phyloP scores from a whole-genome alignment of 2,329 filamentous ascomycete species.

The Aspergillus niger region DNA sequence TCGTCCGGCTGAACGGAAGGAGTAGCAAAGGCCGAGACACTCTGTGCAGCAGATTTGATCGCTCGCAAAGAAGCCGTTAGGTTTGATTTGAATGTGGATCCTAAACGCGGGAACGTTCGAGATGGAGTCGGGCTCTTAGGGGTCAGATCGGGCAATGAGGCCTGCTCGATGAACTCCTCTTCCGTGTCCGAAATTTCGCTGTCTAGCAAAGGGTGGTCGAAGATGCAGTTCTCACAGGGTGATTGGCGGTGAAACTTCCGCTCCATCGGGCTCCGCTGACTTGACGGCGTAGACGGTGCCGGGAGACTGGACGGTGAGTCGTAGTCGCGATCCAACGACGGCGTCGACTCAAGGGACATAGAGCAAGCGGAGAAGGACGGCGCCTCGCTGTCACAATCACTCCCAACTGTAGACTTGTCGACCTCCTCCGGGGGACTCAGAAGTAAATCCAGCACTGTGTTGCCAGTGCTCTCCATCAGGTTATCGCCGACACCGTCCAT shows the following conservation, averaged over 20 bases:
- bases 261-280: slow-evolving; percentile 40
- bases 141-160: slow-evolving; percentile 13
- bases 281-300: slow-evolving; percentile 45
- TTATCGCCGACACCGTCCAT: slow-evolving; percentile 55
- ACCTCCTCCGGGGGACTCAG: slow-evolving; percentile 55
- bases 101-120: slow-evolving; percentile 44
- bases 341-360: slow-evolving; percentile 60
- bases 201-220: slow-evolving; percentile 60
- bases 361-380: slow-evolving; percentile 50
- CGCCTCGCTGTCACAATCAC: slow-evolving; percentile 48
- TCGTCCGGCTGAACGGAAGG: slow-evolving; percentile 58
- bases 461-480: slow-evolving; percentile 41
- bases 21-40: slow-evolving; percentile 61
- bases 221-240: slow-evolving; percentile 56
- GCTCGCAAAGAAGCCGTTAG: slow-evolving; percentile 64
- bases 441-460: slow-evolving; percentile 56
- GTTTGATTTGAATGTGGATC: slow-evolving; percentile 62
- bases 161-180: slow-evolving; percentile 16
- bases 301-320: slow-evolving; percentile 51
- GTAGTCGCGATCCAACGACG: slow-evolving; percentile 54
- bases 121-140: slow-evolving; percentile 29
- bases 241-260: slow-evolving; percentile 52
- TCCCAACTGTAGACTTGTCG: slow-evolving; percentile 43
- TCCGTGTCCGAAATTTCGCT: slow-evolving; percentile 30
- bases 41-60: slow-evolving; percentile 62